Evolutionary conservation across 2,329 filamentous ascomycete species (phyloP).

Genomic region (Bretziella fagacearum): DNA sequence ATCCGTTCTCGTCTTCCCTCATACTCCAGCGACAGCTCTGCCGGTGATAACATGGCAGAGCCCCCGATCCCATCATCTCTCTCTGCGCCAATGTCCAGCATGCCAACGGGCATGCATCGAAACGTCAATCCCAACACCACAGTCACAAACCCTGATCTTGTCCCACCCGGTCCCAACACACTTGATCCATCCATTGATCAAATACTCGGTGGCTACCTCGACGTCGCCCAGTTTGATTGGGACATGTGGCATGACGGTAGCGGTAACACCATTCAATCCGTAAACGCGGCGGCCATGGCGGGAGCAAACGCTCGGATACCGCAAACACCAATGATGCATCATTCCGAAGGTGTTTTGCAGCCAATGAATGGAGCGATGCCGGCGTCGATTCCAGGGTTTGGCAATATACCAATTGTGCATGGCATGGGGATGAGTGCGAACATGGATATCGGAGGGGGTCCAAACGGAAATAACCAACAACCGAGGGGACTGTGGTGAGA

Average conservation of each 20-base stretch:
- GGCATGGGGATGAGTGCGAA: constrained; percentile 7
- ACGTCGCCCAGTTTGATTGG: constrained; percentile 29
- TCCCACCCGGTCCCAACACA: not conserved
- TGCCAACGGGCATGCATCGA: constrained; percentile 10
- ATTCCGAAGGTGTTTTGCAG: constrained; percentile 1
- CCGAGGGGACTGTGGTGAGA: not conserved
- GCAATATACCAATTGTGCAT: constrained; percentile 9
- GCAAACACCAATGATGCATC: constrained; percentile 4
- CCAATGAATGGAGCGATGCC: constrained; percentile 3
- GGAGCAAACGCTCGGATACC: not conserved
- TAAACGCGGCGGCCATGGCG: not conserved
- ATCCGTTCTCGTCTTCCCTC: constrained; percentile 28
- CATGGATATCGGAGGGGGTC: not conserved
- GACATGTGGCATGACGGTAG: constrained; percentile 25
- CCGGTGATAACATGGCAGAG: constrained; percentile 16
- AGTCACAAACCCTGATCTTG: not conserved
- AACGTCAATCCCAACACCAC: constrained; percentile 3
- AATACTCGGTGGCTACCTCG: constrained; percentile 28
- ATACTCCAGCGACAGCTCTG: constrained; percentile 19
- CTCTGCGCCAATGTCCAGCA: constrained; percentile 11
- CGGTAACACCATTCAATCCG: not conserved
- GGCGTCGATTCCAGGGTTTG: constrained; percentile 11
- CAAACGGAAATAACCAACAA: not conserved
- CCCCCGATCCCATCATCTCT: constrained; percentile 11
- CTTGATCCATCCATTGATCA: constrained; percentile 25